These are phyloP conservation scores for Moringa oleifera DNA, from an alignment of 345 rosid genomes.

Conservation along the genomic window DNA sequence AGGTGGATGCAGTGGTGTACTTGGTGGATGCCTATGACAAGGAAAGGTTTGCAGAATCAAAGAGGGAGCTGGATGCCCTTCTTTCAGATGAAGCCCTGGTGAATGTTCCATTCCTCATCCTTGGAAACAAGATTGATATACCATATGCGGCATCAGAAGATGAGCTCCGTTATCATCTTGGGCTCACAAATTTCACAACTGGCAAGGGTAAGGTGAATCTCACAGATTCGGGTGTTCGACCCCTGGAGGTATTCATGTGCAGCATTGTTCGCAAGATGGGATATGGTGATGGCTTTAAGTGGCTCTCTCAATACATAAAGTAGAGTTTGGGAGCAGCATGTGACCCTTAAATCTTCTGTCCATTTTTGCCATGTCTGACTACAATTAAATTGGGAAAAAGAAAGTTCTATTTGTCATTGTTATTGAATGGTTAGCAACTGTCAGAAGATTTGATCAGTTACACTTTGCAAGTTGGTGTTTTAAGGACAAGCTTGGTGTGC, in stretches of 20 bases:
- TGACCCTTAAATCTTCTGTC: not conserved
- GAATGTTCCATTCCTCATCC: conserved; percentile 55
- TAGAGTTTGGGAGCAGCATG: conserved; percentile 11
- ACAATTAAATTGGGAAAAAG: conserved; percentile 7
- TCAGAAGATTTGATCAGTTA: not conserved
- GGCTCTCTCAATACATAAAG: conserved; percentile 75
- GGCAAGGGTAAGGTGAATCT: conserved; percentile 61
- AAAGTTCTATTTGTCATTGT: not conserved
- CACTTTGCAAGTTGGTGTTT: not conserved
- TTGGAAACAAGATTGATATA: conserved; percentile 78
- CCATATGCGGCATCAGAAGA: conserved; percentile 80
- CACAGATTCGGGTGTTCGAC: conserved; percentile 43
- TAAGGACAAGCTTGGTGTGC: not conserved
- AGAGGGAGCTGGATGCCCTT: conserved; percentile 66
- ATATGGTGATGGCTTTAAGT: conserved; percentile 71
- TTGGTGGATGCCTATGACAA: conserved; percentile 70
- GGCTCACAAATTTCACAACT: conserved; percentile 70
- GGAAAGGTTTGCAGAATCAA: conserved; percentile 67
- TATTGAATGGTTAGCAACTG: not conserved
- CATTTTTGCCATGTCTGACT: conserved; percentile 6
- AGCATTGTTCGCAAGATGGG: conserved; percentile 88
- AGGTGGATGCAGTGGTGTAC: conserved; percentile 84
- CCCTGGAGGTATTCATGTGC: conserved; percentile 78
- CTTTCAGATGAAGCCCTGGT: conserved; percentile 60
- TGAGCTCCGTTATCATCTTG: conserved; percentile 52